Percentiles rank a stretch among this genome's conserved stretches.
Conservation (phyloP, 2,329 filamentous ascomycete species). For the Neocatenulostroma microsporum region DNA sequence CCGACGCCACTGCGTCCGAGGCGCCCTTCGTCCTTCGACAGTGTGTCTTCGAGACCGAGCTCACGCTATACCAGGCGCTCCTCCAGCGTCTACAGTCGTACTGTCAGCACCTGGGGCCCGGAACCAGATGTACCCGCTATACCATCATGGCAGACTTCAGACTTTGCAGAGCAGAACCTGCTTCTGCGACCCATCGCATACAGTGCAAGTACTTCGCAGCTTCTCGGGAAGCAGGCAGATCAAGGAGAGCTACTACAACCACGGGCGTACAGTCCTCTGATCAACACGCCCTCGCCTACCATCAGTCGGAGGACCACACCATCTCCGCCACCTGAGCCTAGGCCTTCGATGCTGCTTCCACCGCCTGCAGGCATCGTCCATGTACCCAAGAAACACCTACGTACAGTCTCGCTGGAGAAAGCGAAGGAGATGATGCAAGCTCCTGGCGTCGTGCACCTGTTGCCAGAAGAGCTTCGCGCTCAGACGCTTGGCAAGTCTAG, state of each 20-base stretch:
- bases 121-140: conserved; percentile 4
- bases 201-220: conserved; percentile 23
- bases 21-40: conserved; percentile 6
- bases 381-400: conserved; percentile 11
- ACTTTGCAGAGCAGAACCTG: conserved; percentile 18
- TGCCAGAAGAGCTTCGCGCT: conserved; percentile 27
- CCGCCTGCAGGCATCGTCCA: conserved; percentile 7
- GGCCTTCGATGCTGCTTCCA: conserved; percentile 13
- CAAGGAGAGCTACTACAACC: conserved; percentile 14
- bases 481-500: conserved; percentile 11
- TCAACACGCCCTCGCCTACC: conserved; percentile 20
- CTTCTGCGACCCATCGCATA: conserved; percentile 22
- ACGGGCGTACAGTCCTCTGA: conserved; percentile 22
- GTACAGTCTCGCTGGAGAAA: conserved; percentile 23
- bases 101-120: conserved; percentile 20
- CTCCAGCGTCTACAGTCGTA: conserved; percentile 30
- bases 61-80: conserved; percentile 14
- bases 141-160: conserved; percentile 14
- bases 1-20: conserved; percentile 17
- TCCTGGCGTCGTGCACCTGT: conserved; percentile 21
- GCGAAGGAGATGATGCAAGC: conserved; percentile 20
- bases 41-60: neutral
- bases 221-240: conserved; percentile 9
- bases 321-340: conserved; percentile 5
- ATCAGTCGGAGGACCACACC: conserved; percentile 12